Percentiles rank a stretch among this genome's conserved stretches.
phyloP scores from a whole-genome alignment of 225 moss, liverwort and hornwort species.

The Pseudoscleropodium purum region DNA sequence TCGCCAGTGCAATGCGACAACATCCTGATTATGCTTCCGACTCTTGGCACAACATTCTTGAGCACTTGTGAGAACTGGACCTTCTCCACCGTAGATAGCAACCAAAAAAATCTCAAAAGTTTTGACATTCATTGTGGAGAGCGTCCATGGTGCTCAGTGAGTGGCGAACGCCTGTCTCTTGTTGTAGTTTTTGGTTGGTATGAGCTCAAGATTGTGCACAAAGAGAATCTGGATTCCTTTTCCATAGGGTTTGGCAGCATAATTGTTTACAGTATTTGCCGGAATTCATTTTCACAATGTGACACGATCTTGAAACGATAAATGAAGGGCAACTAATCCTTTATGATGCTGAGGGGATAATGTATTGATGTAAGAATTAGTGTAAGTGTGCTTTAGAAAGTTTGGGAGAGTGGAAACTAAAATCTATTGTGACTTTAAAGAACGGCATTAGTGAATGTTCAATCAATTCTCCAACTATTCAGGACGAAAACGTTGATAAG shows the following conservation, averaged over 20 bases:
- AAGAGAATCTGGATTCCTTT: background rate
- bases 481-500: background rate
- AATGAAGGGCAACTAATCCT: background rate
- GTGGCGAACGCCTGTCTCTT: background rate
- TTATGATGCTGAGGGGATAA: background rate
- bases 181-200: background rate
- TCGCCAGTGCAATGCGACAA: conserved; percentile 40
- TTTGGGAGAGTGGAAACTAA: background rate
- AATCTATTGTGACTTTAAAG: background rate
- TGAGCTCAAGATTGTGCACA: background rate
- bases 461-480: background rate
- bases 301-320: background rate
- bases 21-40: background rate
- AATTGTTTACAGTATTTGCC: background rate
- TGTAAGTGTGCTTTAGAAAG: background rate
- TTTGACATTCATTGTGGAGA: background rate
- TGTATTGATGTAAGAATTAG: background rate
- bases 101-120: background rate
- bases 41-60: background rate
- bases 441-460: background rate
- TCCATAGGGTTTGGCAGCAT: background rate
- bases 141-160: background rate
- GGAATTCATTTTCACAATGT: background rate
- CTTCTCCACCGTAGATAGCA: background rate
- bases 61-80: background rate